Evolutionary conservation across 352 stramenopile genomes (phyloP).

Genomic region (Globisporangium nagaii): DNA sequence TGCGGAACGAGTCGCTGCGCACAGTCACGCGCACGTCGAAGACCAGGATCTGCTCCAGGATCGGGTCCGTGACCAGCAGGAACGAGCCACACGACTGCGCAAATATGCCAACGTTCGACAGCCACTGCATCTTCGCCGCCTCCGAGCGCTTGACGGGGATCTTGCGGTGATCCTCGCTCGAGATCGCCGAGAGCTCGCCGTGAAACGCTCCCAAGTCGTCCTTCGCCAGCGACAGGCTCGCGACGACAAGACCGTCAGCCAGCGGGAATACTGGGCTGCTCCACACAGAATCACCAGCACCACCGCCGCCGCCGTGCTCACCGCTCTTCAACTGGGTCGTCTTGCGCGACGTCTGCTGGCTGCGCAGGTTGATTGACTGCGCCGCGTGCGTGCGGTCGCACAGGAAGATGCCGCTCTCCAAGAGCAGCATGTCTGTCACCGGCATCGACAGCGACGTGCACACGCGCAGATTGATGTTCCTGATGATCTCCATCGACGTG

Average conservation of each 20-base stretch:
- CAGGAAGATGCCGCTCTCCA: slow-evolving; percentile 22
- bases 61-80: slow-evolving; percentile 23
- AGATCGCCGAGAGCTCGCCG: slow-evolving; percentile 17
- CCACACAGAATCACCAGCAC: background rate
- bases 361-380: slow-evolving; percentile 39
- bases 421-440: slow-evolving; percentile 7
- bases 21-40: slow-evolving; percentile 27
- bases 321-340: slow-evolving; percentile 1
- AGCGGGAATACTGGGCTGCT: slow-evolving; percentile 16
- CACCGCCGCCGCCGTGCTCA: background rate
- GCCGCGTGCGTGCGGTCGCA: slow-evolving; percentile 21
- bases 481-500: slow-evolving; percentile 9
- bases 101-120: slow-evolving; percentile 5
- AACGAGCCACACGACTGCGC: slow-evolving; percentile 22
- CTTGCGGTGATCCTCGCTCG: slow-evolving; percentile 28
- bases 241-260: slow-evolving; percentile 28
- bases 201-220: slow-evolving; percentile 3
- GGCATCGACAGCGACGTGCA: slow-evolving; percentile 13
- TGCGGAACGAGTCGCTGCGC: slow-evolving; percentile 50
- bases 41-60: slow-evolving; percentile 10
- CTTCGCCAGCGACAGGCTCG: slow-evolving; percentile 8
- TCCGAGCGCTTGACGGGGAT: slow-evolving; percentile 18
- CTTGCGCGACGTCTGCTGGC: slow-evolving; percentile 37
- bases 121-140: background rate
- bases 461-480: slow-evolving; percentile 6